These are phyloP conservation scores for Ophiostoma himal-ulmi DNA, from an alignment of 2,329 filamentous ascomycete genomes.

Conservation along the genomic window DNA sequence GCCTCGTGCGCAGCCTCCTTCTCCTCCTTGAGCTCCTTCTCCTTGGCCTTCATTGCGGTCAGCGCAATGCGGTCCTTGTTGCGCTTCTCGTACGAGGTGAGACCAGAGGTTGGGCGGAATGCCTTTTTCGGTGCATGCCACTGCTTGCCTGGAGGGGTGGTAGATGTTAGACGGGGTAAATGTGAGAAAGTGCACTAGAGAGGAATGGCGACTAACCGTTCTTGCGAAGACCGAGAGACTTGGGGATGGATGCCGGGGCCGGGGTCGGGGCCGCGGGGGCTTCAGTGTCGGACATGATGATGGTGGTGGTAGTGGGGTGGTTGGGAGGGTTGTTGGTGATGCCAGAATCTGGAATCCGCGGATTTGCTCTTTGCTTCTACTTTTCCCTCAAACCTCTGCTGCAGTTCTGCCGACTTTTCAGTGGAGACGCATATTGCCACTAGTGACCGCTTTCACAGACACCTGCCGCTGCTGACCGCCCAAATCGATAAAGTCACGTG, in stretches of 20 bases:
- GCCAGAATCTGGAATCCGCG: not conserved
- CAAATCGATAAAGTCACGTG: slow-evolving; percentile 13
- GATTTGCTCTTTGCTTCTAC: not conserved
- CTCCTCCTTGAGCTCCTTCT: slow-evolving; percentile 93
- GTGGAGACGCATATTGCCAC: slow-evolving; percentile 7
- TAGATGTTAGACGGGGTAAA: not conserved
- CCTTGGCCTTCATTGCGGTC: slow-evolving; percentile 79
- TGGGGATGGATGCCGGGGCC: slow-evolving; percentile 32
- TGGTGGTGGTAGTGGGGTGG: not conserved
- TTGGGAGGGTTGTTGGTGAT: not conserved
- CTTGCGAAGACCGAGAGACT: slow-evolving; percentile 64
- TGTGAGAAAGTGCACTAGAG: not conserved
- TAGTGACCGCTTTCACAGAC: not conserved
- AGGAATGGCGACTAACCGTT: slow-evolving; percentile 60
- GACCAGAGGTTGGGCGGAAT: slow-evolving; percentile 74
- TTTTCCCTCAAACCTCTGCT: slow-evolving; percentile 12
- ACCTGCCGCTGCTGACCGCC: slow-evolving; percentile 22
- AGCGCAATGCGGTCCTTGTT: slow-evolving; percentile 62
- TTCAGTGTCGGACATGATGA: slow-evolving; percentile 41
- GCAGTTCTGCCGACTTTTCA: slow-evolving; percentile 17
- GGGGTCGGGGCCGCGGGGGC: slow-evolving; percentile 34
- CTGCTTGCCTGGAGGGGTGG: slow-evolving; percentile 70
- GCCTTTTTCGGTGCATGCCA: slow-evolving; percentile 81
- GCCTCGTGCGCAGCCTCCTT: slow-evolving; percentile 72
- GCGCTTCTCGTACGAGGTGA: slow-evolving; percentile 73